Evolutionary conservation across 2,329 filamentous ascomycete genomes (phyloP), one percentile per base, ranked within the genome.

Genomic region (Ceratocystis cubensis): DNA sequence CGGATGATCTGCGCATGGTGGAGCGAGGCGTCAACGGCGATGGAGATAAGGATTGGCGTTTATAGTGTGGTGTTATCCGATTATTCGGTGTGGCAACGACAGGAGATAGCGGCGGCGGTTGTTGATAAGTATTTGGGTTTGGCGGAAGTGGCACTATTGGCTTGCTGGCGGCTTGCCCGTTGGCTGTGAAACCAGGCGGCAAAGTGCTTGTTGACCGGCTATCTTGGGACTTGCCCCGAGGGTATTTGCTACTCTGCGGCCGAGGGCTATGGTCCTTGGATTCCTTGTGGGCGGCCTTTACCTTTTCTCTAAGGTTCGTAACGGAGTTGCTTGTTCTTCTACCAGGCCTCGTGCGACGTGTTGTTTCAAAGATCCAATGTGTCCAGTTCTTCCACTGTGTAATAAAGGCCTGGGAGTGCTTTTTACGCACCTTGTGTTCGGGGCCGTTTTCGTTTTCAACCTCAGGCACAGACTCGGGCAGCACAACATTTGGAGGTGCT

Each of bases 11-110:
- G 10, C 94, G 86, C 72, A 95, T 88, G 0, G 89, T 89, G 4
- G 90, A 91, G 48, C 91, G 88, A 2, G 94, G 93, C 0, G 94
- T 97, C 50, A 96, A 75, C 0, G 94, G 93, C 2, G 87, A 88
- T 0, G 94, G 94, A 0, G 91, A 96, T 8, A 95, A 77, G 0
- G 91, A 96, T 69, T 91, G 88, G 17, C 91, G 84, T 72, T 87
- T 87, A 72, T 85, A 84, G n/a, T 65, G 66, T 17, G 69, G 64
- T 2, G 64, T 66, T 17, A 65, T 67, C 20, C 67, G 67, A 10
- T 67, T 61, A 37, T 50, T 66, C 3, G 59, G 66, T 33, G 66
- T 68, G 6, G 61, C 37, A 41, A 64, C 59, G 1, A 61, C n/a
- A 7, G 66, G 66, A 17, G 66, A 68, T 20, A 66, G 56, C 25